Evolutionary conservation across 2,329 filamentous ascomycete genomes (phyloP).

Genomic region (Zymoseptoria crescenta): DNA sequence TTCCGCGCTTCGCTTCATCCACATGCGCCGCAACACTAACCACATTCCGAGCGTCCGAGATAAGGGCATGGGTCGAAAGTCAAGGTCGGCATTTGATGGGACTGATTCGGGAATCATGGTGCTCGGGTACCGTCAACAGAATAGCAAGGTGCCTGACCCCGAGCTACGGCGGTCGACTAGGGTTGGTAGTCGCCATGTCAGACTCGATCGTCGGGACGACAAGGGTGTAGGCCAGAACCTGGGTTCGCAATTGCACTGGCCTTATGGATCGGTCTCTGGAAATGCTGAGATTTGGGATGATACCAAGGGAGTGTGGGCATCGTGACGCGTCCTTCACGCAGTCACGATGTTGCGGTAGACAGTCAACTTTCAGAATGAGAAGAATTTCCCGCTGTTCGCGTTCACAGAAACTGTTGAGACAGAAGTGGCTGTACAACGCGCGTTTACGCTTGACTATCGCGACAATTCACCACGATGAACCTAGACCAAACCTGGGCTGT

Average conservation of each 20-base stretch:
- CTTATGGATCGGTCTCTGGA: background rate
- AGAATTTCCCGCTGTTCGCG: background rate
- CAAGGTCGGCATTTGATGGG: background rate
- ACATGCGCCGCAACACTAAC: background rate
- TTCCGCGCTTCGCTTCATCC: background rate
- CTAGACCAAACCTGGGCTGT: background rate
- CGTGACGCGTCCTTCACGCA: background rate
- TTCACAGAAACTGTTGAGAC: background rate
- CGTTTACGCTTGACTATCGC: background rate
- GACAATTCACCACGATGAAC: background rate
- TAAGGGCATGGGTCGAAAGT: background rate
- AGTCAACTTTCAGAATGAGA: background rate
- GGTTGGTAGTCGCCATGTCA: background rate
- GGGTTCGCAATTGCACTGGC: background rate
- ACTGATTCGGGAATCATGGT: background rate
- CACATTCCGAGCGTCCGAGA: background rate
- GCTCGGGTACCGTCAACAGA: background rate
- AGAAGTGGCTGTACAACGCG: background rate
- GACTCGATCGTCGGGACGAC: background rate
- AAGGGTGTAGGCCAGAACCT: background rate
- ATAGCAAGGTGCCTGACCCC: background rate
- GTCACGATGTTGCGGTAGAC: background rate
- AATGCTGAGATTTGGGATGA: background rate
- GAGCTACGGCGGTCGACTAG: no score
- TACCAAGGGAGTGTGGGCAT: background rate